Evolutionary conservation across 1,284 basidiomycete genomes (phyloP), one percentile per base, ranked within the genome.

Genomic region (Melampsora americana): DNA sequence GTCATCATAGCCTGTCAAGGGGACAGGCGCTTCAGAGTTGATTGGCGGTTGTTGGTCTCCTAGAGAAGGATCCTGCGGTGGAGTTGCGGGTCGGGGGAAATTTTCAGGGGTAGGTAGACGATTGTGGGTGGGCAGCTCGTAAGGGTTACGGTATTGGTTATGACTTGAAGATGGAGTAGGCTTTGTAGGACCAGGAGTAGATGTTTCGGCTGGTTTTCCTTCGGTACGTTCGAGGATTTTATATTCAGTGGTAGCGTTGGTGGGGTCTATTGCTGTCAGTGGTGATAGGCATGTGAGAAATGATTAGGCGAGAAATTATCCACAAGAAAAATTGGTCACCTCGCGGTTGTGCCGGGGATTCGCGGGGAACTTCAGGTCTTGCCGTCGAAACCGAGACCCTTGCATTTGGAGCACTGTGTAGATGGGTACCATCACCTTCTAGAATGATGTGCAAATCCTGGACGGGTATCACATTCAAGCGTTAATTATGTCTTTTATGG

Each of bases 401-500:
- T 42, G 71, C 64, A 39, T 61, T 30, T 62, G 64, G 32, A 64
- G 61, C 44, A 35, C 46, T 44, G 28, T 62, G 65, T 14, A 59
- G 23, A 28, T 66, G 50, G 1, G 64, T 66, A 12, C 62, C 66
- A 56, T 74, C 71, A 35, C 71, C 71, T 61, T 74, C 71, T 44
- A 74, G 46, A 26, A 74, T 74, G 65, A 74, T 74, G 39, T 74
- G 62, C 39, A 74, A 66, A 66, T 74, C 71, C 71, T 74, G 44
- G 23, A 11, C 18, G 30, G 44, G 16, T 16, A 48, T 23, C 16
- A 50, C 18, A 44, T 62, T 35, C n/a, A n/a, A 30, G 26, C 12
- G 60, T 30, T 61, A 42, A 50, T 20, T 46, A 30, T 42, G 46
- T 23, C 28, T 14, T 18, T 26, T 18, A n/a, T 69, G n/a, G 23